Base-by-base conservation (phyloP, 1,284 basidiomycete species). In the Ustilago loliicola region DNA sequence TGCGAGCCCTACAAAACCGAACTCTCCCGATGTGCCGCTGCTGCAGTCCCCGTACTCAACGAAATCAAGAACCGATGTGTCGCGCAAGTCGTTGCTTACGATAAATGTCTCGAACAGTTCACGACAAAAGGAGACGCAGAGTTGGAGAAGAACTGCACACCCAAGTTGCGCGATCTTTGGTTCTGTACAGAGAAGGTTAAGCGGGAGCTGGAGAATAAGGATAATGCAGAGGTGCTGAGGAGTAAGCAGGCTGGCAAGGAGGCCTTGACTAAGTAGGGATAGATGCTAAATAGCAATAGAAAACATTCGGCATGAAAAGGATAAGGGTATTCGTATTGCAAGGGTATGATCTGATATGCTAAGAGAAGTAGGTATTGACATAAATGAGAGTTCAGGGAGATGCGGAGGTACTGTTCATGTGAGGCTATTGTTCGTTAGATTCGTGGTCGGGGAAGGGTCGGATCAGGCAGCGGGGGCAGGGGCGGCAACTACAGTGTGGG, bases 161-260 rank as follows among this genome's bases (percentile, higher is more conserved):
- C 83, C 3, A 64, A 38, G 30, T 61, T 85, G 52, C 52, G 72
- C 19, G 77, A 75, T 17, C 77, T 85, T 6, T 80, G 79, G 68
- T 64, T 78, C 47, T 85, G 84, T 61, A 83, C 84, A 3, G 79
- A 84, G 45, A 74, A 66, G 17, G 82, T 85, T 17, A 83, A 83
- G 69, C 56, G 72, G 2, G 77, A 83, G 47, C 42, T 79, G 21
- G 69, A 80, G 30, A 36, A 15, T 1, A 59, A 61, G 34, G 67
- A 60, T 25, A 66, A 72, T 32, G 42, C n/a, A 2, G 58, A 70
- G 1, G 25, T 73, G 17, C 51, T 58, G 38, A 65, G 30, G 52
- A 67, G 61, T n/a, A 70, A 54, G 29, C 30, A 55, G 34, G 48
- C 48, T 25, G 75, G 64, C 10, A 64, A 56, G 36, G 67, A 69